Conservation (phyloP, 129 eudicot species). For the Apium graveolens region DNA sequence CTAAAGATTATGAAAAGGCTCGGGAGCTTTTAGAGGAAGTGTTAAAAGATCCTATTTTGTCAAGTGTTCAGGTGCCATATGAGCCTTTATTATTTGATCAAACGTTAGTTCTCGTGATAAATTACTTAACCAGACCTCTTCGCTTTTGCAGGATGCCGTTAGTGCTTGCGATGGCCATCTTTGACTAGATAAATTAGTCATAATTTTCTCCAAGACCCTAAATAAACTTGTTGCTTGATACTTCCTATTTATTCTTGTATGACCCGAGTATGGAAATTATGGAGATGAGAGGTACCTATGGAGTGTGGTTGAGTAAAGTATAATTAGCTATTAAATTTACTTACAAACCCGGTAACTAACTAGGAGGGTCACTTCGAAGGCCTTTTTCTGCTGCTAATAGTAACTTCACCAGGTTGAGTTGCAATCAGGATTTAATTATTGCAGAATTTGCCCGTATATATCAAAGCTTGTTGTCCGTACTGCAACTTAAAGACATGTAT, state of each 20-base stretch:
- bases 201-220: background rate
- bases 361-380: background rate
- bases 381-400: background rate
- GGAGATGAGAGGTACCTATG: background rate
- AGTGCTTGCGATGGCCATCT: constrained; percentile 80
- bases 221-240: background rate
- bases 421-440: background rate
- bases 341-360: background rate
- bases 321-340: background rate
- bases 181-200: background rate
- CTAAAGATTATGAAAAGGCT: constrained; percentile 76
- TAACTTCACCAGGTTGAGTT: background rate
- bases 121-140: constrained; percentile 6
- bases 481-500: background rate
- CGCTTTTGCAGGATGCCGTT: constrained; percentile 48
- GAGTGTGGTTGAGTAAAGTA: background rate
- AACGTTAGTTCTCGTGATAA: background rate
- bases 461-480: background rate
- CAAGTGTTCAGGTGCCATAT: constrained; percentile 58
- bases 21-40: constrained; percentile 76
- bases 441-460: background rate
- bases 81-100: constrained; percentile 1
- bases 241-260: background rate
- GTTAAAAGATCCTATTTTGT: constrained; percentile 62
- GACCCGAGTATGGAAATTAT: background rate